Conservation (phyloP, 768 basidiomycete genomes). For the Naganishia randhawae region DNA sequence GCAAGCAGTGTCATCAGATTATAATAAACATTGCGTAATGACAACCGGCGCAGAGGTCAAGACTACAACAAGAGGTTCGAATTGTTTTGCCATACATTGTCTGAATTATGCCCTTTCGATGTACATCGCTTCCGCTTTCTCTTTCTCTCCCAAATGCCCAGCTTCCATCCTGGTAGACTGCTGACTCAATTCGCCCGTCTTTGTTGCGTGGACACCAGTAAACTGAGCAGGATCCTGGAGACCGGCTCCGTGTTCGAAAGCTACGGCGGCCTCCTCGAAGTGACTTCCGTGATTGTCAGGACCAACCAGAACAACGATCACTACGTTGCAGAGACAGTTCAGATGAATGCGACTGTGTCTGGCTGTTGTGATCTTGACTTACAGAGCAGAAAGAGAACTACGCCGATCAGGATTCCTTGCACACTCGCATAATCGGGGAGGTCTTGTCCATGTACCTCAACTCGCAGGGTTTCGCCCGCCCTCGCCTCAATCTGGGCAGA, state of each 20-base stretch:
- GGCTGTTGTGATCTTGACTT: neutral
- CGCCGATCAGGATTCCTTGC: slow-evolving; percentile 65
- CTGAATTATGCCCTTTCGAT: neutral
- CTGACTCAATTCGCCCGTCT: neutral
- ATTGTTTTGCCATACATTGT: neutral
- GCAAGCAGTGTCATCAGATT: neutral
- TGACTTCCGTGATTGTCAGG: slow-evolving; percentile 75
- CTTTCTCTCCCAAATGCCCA: neutral
- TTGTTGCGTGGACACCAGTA: too few species aligned
- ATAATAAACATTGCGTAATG: neutral
- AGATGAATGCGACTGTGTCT: slow-evolving; percentile 22
- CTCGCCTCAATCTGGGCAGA: slow-evolving; percentile 74
- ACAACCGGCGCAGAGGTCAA: neutral
- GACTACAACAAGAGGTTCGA: neutral
- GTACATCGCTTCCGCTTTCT: slow-evolving; percentile 4
- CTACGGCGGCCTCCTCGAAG: slow-evolving; percentile 62
- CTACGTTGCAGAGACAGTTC: slow-evolving; percentile 47
- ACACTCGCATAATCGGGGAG: slow-evolving; percentile 31
- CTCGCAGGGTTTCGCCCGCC: slow-evolving; percentile 63
- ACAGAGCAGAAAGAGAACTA: slow-evolving; percentile 62
- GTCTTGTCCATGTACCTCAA: slow-evolving; percentile 4
- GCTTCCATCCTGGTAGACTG: slow-evolving; percentile 14
- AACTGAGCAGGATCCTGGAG: slow-evolving; percentile 1
- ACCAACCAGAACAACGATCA: slow-evolving; percentile 72
- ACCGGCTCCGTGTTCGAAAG: slow-evolving; percentile 1